Conservation (phyloP, 129 eudicot species). For the Oenanthe sinensis region DNA sequence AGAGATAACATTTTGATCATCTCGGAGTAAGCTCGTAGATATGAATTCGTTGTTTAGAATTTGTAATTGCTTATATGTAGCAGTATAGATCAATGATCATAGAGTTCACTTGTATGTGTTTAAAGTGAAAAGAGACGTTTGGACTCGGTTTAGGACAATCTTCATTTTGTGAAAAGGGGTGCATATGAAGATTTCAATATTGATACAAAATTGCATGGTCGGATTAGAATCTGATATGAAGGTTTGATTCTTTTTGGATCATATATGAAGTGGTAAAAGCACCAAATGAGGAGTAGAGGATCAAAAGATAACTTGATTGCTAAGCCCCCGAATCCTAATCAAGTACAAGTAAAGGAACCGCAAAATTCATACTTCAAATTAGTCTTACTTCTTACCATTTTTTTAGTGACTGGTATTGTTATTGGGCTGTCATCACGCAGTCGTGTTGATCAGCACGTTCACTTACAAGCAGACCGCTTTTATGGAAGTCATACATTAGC, state of each 20-base stretch:
- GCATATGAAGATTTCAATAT: too few species aligned
- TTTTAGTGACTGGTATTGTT: slow-evolving; percentile 39
- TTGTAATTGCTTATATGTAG: too few species aligned
- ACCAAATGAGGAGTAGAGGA: slow-evolving; percentile 37
- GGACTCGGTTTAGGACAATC: too few species aligned
- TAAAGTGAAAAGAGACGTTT: too few species aligned
- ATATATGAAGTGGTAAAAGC: neutral
- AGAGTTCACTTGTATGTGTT: too few species aligned
- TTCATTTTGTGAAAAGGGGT: too few species aligned
- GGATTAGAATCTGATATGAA: neutral
- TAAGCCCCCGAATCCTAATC: neutral
- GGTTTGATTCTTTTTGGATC: neutral
- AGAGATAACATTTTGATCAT: too few species aligned
- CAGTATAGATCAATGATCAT: too few species aligned
- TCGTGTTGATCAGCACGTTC: slow-evolving; percentile 50
- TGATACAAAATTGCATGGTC: too few species aligned
- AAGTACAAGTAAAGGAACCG: slow-evolving; percentile 31
- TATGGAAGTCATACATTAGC: slow-evolving; percentile 16
- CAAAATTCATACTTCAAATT: slow-evolving; percentile 36
- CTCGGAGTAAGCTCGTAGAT: too few species aligned
- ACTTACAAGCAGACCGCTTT: slow-evolving; percentile 27
- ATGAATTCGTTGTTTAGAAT: too few species aligned
- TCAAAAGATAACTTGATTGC: slow-evolving; percentile 40
- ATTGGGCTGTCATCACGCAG: slow-evolving; percentile 49
- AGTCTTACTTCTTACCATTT: slow-evolving; percentile 36